These are phyloP conservation scores for Xerocomus amazonicus DNA, from an alignment of 1,284 basidiomycete genomes.

Conservation along the genomic window DNA sequence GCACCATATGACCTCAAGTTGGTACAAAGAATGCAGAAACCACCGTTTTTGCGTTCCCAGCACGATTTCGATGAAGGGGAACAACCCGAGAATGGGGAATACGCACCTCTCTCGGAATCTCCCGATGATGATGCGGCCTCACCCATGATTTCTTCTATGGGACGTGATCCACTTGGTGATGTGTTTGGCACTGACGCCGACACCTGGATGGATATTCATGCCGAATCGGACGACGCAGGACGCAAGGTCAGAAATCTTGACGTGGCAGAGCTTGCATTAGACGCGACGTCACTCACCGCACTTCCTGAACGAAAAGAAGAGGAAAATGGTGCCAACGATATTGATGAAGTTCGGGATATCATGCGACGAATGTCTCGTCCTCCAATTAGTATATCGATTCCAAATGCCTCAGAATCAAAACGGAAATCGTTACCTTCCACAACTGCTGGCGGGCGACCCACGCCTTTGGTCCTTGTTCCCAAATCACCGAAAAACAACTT, in stretches of 20 bases:
- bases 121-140: slow-evolving; percentile 18
- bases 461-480: slow-evolving; percentile 47
- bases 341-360: slow-evolving; percentile 47
- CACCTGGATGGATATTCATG: slow-evolving; percentile 55
- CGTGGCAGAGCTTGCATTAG: slow-evolving; percentile 51
- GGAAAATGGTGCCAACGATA: slow-evolving; percentile 31
- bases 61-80: slow-evolving; percentile 27
- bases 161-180: slow-evolving; percentile 44
- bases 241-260: slow-evolving; percentile 37
- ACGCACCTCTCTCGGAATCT: slow-evolving; percentile 37
- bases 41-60: slow-evolving; percentile 27
- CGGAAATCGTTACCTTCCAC: slow-evolving; percentile 30
- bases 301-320: slow-evolving; percentile 37
- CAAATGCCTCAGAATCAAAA: slow-evolving; percentile 26
- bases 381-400: slow-evolving; percentile 26
- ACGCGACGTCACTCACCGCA: slow-evolving; percentile 43
- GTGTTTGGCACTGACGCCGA: slow-evolving; percentile 58
- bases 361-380: slow-evolving; percentile 42
- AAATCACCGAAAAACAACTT: slow-evolving; percentile 25
- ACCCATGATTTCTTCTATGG: slow-evolving; percentile 26
- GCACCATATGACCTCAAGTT: slow-evolving; percentile 49
- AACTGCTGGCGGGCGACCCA: slow-evolving; percentile 36
- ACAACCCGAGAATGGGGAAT: slow-evolving; percentile 23
- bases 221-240: slow-evolving; percentile 25
- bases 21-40: slow-evolving; percentile 46